phyloP scores from a whole-genome alignment of 345 rosid genomes.

The Limnanthes douglasii region DNA sequence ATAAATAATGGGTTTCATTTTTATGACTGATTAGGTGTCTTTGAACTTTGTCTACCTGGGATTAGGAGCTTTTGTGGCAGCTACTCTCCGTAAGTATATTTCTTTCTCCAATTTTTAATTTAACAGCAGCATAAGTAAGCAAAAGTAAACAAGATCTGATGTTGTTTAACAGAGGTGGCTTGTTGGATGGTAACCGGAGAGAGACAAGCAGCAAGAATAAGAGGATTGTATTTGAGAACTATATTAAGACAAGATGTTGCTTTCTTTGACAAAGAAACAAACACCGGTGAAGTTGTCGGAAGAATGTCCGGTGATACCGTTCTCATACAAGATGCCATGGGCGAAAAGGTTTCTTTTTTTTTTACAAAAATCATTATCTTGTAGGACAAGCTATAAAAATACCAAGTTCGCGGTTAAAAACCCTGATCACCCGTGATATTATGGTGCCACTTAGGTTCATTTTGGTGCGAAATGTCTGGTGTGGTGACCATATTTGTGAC shows the following conservation, averaged over 20 bases:
- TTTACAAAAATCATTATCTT: no score
- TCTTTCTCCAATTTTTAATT: neutral
- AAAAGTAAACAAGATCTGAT: neutral
- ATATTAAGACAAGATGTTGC: slow-evolving; percentile 58
- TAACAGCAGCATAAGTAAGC: neutral
- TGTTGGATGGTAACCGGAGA: slow-evolving; percentile 83
- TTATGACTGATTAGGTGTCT: slow-evolving; percentile 45
- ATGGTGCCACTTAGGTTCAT: no score
- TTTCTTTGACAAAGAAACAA: slow-evolving; percentile 63
- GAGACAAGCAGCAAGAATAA: slow-evolving; percentile 53
- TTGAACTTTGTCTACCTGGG: slow-evolving; percentile 68
- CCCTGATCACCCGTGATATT: neutral
- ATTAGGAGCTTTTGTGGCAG: slow-evolving; percentile 37
- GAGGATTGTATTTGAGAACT: slow-evolving; percentile 43
- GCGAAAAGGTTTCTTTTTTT: slow-evolving; percentile 44
- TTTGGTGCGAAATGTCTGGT: no score
- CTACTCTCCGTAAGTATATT: slow-evolving; percentile 59
- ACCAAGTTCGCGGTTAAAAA: neutral
- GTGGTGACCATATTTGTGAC: no score
- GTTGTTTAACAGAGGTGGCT: slow-evolving; percentile 42
- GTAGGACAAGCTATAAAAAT: no score
- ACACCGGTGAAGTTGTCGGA: slow-evolving; percentile 66
- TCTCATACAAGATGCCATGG: slow-evolving; percentile 83
- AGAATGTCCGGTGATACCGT: slow-evolving; percentile 89
- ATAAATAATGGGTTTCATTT: no score